Conservation (phyloP, 768 basidiomycete species). For the Phanerodontia chrysosporium region DNA sequence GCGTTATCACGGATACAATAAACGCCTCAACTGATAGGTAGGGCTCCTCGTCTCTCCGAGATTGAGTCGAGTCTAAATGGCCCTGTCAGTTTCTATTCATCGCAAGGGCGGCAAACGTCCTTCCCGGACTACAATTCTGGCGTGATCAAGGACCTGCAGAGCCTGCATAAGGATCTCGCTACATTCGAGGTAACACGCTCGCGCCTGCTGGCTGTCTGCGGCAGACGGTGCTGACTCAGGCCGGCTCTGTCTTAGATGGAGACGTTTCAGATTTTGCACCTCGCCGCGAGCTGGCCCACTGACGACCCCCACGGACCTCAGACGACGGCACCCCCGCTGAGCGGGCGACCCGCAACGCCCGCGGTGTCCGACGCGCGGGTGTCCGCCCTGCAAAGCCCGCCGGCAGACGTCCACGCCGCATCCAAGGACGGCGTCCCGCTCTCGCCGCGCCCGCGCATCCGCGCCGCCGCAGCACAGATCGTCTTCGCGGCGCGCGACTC, state of each 20-base stretch:
- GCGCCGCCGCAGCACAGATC: constrained; percentile 79
- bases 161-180: constrained; percentile 46
- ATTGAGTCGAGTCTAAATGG: constrained; percentile 11
- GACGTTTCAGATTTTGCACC: constrained; percentile 77
- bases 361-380: constrained; percentile 24
- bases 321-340: constrained; percentile 37
- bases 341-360: constrained; percentile 40
- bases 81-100: constrained; percentile 70
- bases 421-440: constrained; percentile 10
- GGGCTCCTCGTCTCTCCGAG: constrained; percentile 11
- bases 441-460: constrained; percentile 40
- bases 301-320: constrained; percentile 17
- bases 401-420: constrained; percentile 13
- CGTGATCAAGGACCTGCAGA: constrained; percentile 54
- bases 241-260: constrained; percentile 58
- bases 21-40: constrained; percentile 86
- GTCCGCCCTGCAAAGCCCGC: constrained; percentile 17
- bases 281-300: constrained; percentile 65
- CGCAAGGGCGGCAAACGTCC: constrained; percentile 78
- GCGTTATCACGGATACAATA: constrained; percentile 40
- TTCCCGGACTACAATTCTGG: constrained; percentile 70
- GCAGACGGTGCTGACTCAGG: constrained; percentile 1
- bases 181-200: constrained; percentile 58
- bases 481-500: constrained; percentile 75
- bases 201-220: background rate